phyloP scores from a whole-genome alignment of 495 filamentous ascomycete genomes.

The Xylaria longipes region DNA sequence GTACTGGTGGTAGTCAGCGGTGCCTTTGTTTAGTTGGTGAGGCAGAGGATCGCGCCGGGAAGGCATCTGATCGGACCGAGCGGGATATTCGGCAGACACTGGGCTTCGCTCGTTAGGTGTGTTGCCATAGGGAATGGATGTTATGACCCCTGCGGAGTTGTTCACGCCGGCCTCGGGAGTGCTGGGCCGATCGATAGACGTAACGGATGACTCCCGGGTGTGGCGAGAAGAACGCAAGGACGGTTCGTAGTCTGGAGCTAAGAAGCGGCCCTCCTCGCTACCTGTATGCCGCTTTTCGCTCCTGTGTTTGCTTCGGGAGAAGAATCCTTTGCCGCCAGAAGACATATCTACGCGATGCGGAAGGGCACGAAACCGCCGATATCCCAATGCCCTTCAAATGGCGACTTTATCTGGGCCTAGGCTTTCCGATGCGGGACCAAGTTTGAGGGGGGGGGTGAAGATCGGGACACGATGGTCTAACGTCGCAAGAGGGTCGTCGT shows the following conservation, averaged over 20 bases:
- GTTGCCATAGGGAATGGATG: conserved; percentile 87
- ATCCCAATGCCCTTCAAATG: conserved; percentile 31
- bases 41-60: conserved; percentile 74
- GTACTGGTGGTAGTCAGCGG: conserved; percentile 88
- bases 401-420: conserved; percentile 23
- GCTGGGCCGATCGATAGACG: conserved; percentile 70
- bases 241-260: conserved; percentile 57
- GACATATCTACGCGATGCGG: conserved; percentile 54
- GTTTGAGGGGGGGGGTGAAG: conserved; percentile 5
- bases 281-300: conserved; percentile 66
- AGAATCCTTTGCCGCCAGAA: conserved; percentile 76
- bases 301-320: conserved; percentile 83
- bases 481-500: conserved; percentile 34
- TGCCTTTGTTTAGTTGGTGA: conserved; percentile 79
- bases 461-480: conserved; percentile 16
- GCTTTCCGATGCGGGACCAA: conserved; percentile 24
- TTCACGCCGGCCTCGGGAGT: conserved; percentile 62
- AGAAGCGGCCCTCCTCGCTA: conserved; percentile 58
- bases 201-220: conserved; percentile 77
- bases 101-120: conserved; percentile 73
- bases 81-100: conserved; percentile 76
- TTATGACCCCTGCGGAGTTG: conserved; percentile 83
- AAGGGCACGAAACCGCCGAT: conserved; percentile 33
- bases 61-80: conserved; percentile 69
- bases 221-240: conserved; percentile 79